These are phyloP conservation scores for Mortierella sp. DNA, from an alignment of 371 early-diverging fungal species.

Conservation along the genomic window DNA sequence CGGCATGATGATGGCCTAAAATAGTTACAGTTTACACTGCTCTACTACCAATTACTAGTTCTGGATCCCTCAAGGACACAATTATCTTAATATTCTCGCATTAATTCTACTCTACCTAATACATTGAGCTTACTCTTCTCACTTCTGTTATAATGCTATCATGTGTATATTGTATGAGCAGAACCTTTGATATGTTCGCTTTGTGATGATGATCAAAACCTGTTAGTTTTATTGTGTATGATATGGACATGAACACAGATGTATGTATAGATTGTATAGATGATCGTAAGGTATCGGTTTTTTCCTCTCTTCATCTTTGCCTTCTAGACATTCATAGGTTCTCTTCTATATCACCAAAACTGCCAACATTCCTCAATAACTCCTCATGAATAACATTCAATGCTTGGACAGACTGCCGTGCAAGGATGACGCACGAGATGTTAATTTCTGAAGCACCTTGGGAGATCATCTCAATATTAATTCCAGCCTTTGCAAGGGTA, in stretches of 20 bases:
- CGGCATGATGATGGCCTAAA: not conserved
- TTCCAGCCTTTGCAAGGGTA: conserved; percentile 86
- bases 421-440: conserved; percentile 95
- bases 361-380: conserved; percentile 60
- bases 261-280: not conserved
- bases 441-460: conserved; percentile 98
- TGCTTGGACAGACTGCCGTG: conserved; percentile 77
- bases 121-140: too few relatives aligned
- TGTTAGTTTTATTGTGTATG: not conserved
- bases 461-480: conserved; percentile 99
- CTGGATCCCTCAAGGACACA: too few relatives aligned
- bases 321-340: not conserved
- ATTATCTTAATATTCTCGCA: too few relatives aligned
- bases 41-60: too few relatives aligned
- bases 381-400: conserved; percentile 91
- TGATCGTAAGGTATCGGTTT: too few relatives aligned
- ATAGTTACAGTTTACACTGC: too few relatives aligned
- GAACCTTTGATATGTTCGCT: too few relatives aligned
- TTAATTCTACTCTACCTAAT: too few relatives aligned
- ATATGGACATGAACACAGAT: not conserved
- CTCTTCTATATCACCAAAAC: not conserved
- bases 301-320: too few relatives aligned
- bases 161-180: too few relatives aligned
- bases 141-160: too few relatives aligned
- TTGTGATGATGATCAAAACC: not conserved